phyloP scores from a whole-genome alignment of 345 rosid genomes.

The Arabis alpina region DNA sequence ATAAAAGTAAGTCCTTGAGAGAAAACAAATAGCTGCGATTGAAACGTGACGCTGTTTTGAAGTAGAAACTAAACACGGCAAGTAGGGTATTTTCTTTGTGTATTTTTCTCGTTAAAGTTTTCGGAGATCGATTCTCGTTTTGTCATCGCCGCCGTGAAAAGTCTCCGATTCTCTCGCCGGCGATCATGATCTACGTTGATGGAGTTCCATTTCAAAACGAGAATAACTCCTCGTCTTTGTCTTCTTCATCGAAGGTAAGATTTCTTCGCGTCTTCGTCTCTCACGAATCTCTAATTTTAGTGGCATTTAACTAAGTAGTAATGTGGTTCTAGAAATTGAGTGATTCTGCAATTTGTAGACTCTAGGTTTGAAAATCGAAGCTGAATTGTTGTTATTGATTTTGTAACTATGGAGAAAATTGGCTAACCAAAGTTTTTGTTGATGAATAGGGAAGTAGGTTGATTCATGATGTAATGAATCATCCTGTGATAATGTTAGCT shows the following conservation, averaged over 20 bases:
- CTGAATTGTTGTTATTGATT: not conserved
- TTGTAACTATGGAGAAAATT: not conserved
- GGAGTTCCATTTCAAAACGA: slow-evolving; percentile 34
- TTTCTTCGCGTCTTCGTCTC: slow-evolving; percentile 7
- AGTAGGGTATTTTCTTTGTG: not conserved
- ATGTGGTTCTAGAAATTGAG: not conserved
- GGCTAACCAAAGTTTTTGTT: slow-evolving; percentile 11
- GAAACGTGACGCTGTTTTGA: slow-evolving; percentile 12
- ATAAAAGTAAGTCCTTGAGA: not conserved
- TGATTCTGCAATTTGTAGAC: not conserved
- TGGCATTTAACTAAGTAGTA: slow-evolving; percentile 3
- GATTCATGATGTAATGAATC: slow-evolving; percentile 57
- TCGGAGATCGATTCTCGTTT: slow-evolving; percentile 22
- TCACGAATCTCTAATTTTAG: slow-evolving; percentile 22
- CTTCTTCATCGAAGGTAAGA: slow-evolving; percentile 43
- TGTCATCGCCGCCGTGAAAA: slow-evolving; percentile 25
- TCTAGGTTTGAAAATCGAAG: not conserved
- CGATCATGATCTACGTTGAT: slow-evolving; percentile 51
- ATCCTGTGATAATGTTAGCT: slow-evolving; percentile 58
- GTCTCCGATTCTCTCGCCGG: slow-evolving; percentile 15
- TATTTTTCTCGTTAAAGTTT: slow-evolving; percentile 14
- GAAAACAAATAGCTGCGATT: not conserved
- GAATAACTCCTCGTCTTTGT: slow-evolving; percentile 26
- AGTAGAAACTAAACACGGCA: not conserved
- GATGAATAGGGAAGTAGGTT: slow-evolving; percentile 53